Percentiles rank a stretch among this genome's conserved stretches.
These are phyloP conservation scores for Populus tremula DNA, from an alignment of 345 rosid genomes.

Conservation along the genomic window DNA sequence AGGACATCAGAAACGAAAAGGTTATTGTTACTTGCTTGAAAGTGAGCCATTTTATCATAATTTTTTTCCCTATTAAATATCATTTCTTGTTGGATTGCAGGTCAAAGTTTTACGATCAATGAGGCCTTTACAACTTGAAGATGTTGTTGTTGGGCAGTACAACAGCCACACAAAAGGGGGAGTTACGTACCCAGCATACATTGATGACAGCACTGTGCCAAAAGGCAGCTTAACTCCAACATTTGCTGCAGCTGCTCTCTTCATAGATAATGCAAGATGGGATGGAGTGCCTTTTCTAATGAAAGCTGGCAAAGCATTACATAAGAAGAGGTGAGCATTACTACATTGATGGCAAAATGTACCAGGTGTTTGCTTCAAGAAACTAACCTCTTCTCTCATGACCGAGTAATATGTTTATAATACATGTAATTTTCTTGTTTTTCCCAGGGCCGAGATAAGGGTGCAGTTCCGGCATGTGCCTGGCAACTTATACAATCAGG, in stretches of 20 bases:
- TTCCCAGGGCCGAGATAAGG: constrained; percentile 86
- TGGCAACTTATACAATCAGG: constrained; percentile 80
- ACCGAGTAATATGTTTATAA: not conserved
- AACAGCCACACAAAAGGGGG: constrained; percentile 91
- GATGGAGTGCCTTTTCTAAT: constrained; percentile 96
- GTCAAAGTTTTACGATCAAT: constrained; percentile 95
- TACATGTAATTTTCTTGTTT: not conserved
- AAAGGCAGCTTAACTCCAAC: constrained; percentile 90
- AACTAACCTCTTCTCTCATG: not conserved
- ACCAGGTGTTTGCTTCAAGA: not conserved
- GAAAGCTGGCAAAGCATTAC: constrained; percentile 98
- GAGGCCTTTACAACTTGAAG: constrained; percentile 80
- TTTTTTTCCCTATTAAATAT: not conserved
- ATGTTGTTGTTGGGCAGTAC: constrained; percentile 86
- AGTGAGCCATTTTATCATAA: not conserved
- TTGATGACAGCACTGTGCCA: constrained; percentile 87
- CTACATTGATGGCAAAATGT: not conserved
- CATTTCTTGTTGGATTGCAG: constrained; percentile 38
- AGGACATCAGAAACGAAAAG: constrained; percentile 97
- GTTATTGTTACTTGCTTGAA: constrained; percentile 28
- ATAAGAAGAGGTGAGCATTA: constrained; percentile 54
- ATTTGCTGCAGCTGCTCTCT: constrained; percentile 98
- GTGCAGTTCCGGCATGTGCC: constrained; percentile 99
- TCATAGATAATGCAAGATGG: constrained; percentile 97
- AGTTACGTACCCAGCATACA: constrained; percentile 70